Conservation (phyloP, 2,329 filamentous ascomycete genomes). For the Fusarium subtropicale region DNA sequence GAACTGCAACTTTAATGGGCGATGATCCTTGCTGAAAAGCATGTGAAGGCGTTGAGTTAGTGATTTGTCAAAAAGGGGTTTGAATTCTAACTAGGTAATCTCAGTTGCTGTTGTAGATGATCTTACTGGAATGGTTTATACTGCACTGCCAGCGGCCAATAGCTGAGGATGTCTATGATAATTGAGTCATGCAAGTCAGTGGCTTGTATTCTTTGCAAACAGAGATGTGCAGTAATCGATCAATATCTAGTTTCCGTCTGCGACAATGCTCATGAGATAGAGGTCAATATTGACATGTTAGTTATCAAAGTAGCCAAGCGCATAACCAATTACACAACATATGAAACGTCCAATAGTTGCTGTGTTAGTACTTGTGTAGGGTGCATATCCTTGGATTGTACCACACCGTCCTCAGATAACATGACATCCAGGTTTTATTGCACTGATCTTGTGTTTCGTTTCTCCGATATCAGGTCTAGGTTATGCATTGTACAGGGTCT, state of each 20-base stretch:
- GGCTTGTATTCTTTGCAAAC: slow-evolving; percentile 1
- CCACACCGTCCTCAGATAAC: neutral
- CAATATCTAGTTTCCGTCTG: neutral
- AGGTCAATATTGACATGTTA: neutral
- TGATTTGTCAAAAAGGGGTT: slow-evolving; percentile 26
- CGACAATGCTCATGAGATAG: neutral
- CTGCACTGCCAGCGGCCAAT: slow-evolving; percentile 28
- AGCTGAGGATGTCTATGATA: slow-evolving; percentile 7
- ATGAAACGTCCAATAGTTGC: neutral
- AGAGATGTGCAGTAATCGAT: slow-evolving; percentile 3
- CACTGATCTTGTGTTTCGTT: slow-evolving; percentile 24
- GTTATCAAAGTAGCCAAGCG: neutral
- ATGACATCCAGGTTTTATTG: slow-evolving; percentile 2
- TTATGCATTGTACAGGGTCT: slow-evolving; percentile 11
- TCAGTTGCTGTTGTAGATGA: slow-evolving; percentile 5
- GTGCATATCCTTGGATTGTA: neutral
- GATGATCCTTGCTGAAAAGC: slow-evolving; percentile 41
- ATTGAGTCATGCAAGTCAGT: neutral
- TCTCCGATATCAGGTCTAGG: slow-evolving; percentile 8
- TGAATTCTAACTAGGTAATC: slow-evolving; percentile 13
- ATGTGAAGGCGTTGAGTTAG: slow-evolving; percentile 30
- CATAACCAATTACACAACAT: neutral
- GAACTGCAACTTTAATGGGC: slow-evolving; percentile 21
- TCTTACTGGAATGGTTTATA: slow-evolving; percentile 18
- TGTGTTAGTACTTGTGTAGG: neutral